Base-by-base conservation (phyloP, 2,329 filamentous ascomycete genomes). In the Nemania serpens region DNA sequence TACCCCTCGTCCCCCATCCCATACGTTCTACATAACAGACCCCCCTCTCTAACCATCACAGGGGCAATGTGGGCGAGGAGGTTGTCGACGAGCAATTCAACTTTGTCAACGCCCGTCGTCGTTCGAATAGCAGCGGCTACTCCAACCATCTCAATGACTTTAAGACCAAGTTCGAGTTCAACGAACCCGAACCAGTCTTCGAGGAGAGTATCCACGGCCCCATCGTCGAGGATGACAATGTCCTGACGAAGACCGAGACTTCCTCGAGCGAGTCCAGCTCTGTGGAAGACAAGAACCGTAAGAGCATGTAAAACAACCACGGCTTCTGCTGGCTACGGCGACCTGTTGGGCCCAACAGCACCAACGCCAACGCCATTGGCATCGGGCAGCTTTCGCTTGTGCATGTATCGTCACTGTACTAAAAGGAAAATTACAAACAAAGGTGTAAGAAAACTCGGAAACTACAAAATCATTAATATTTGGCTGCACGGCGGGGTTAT, bases 141-240 rank as follows among this genome's bases (percentile, higher is more conserved):
- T 88, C 86, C 57, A 84, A 87, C 72, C 82, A 87, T 70, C 80
- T 91, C 69, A 84, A 85, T 62, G 87, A 93, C 75, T 91, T 97
- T 81, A 96, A 95, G 84, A 96, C 93, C 78, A 99, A 99, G 81
- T 98, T 97, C 75, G 95, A 99, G 78, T 82, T 91, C 69, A 84
- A 92, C 74, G 95, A 98, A 70, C 83, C 86, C 17, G 94, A 98
- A 72, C 93, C 93, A 42, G 91, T 96, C 72, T 97, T 97, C 69
- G 93, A 98, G 76, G 93, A 97, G 78, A 84, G 86, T 56, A 65
- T 95, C 61, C 91, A 96, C 72, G 92, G 91, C 33, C 83, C 88
- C 17, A 71, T 77, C 53, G 79, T 80, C 29, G 84, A 86, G 53
- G 80, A 86, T 52, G 81, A 88, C 57, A 83, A 88, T 63, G 75